Conservation (phyloP, 2,329 filamentous ascomycete species). For the Drechmeria coniospora region DNA sequence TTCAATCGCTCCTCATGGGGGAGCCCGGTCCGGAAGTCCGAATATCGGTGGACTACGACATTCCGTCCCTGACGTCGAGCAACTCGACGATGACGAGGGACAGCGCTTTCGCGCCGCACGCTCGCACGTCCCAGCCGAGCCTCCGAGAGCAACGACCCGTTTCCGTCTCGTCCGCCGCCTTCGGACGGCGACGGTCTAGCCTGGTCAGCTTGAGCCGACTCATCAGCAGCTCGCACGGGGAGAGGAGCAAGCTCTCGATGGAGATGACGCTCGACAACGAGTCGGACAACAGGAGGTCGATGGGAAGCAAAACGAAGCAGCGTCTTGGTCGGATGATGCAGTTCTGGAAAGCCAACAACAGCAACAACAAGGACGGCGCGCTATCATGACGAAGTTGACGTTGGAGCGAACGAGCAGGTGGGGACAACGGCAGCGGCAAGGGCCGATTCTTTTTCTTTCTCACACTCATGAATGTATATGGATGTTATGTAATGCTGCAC, state of each 20-base stretch:
- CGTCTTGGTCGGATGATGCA: constrained; percentile 61
- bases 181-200: constrained; percentile 58
- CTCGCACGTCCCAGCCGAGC: constrained; percentile 31
- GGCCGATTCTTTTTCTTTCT: constrained; percentile 9
- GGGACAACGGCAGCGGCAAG: constrained; percentile 1
- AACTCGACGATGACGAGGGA: constrained; percentile 64
- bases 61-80: constrained; percentile 60
- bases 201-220: constrained; percentile 63
- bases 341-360: constrained; percentile 56
- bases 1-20: constrained; percentile 56
- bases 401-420: too few relatives aligned
- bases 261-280: constrained; percentile 45
- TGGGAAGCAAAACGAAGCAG: constrained; percentile 45
- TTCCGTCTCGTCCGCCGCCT: constrained; percentile 45
- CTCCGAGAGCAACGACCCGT: constrained; percentile 42
- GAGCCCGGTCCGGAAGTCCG: constrained; percentile 60
- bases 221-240: constrained; percentile 59
- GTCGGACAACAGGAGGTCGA: constrained; percentile 36
- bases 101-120: constrained; percentile 33
- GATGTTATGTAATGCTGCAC: constrained; percentile 19
- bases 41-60: constrained; percentile 52
- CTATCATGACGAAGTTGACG: constrained; percentile 12
- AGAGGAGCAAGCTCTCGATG: constrained; percentile 59
- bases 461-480: constrained; percentile 23
- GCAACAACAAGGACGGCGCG: constrained; percentile 25